Percentiles rank a stretch among this genome's conserved stretches.
Evolutionary conservation across 202 grass and related monocot genomes (phyloP).

Genomic region (Panicum hallii): DNA sequence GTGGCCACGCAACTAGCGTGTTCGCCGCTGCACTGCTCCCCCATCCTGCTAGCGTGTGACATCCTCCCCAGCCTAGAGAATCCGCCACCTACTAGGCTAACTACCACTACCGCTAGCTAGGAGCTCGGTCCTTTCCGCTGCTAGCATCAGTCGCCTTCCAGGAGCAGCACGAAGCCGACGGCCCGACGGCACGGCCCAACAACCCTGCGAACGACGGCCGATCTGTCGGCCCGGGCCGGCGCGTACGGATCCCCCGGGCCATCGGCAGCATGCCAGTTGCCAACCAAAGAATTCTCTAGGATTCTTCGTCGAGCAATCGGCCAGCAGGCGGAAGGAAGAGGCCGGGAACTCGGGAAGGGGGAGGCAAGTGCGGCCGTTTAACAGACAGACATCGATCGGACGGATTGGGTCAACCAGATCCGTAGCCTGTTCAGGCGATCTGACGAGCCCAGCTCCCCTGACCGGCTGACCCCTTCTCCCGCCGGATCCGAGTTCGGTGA

Average conservation of each 20-base stretch:
- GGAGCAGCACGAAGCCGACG: background rate
- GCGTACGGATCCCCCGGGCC: background rate
- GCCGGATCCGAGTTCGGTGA: background rate
- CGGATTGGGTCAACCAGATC: background rate
- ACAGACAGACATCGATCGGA: background rate
- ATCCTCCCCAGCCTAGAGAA: background rate
- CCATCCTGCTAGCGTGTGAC: background rate
- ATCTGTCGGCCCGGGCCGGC: background rate
- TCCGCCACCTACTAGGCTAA: background rate
- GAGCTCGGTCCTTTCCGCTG: background rate
- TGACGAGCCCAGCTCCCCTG: background rate
- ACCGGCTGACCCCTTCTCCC: background rate
- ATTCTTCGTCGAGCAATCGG: background rate
- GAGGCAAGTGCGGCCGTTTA: background rate
- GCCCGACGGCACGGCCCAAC: constrained; percentile 1
- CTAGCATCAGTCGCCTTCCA: background rate
- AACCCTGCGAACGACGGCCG: constrained; percentile 18
- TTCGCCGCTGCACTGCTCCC: background rate
- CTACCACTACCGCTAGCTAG: too few relatives aligned
- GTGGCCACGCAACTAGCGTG: too few relatives aligned
- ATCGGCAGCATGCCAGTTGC: background rate
- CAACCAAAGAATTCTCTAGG: background rate
- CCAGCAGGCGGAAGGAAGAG: background rate
- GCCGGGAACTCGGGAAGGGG: too few relatives aligned
- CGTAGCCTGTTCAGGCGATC: background rate